Conservation (phyloP, 2,329 filamentous ascomycete genomes). For the Thielaviopsis euricoi region DNA sequence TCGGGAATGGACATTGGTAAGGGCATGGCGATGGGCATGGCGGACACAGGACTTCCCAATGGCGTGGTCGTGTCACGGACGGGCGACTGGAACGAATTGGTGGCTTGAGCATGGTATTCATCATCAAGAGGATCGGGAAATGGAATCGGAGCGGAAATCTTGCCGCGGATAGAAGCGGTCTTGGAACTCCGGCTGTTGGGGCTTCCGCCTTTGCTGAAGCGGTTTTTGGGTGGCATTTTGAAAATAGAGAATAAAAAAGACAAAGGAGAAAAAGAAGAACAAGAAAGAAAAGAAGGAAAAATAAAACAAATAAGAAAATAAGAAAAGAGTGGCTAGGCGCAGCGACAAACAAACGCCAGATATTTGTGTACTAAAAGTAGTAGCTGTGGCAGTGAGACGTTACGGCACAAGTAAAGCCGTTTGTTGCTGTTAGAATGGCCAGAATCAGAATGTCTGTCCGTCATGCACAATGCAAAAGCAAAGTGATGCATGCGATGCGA, state of each 20-base stretch:
- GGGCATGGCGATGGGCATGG: conserved; percentile 5
- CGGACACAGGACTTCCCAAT: conserved; percentile 6
- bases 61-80: background rate
- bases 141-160: conserved; percentile 45
- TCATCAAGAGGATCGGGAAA: conserved; percentile 32
- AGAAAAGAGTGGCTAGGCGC: background rate
- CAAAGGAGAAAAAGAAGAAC: background rate
- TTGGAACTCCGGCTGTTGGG: conserved; percentile 19
- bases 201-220: conserved; percentile 18
- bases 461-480: no score
- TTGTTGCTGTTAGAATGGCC: no score
- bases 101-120: conserved; percentile 29
- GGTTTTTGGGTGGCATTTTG: background rate
- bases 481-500: no score
- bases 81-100: conserved; percentile 16
- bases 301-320: background rate
- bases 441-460: no score
- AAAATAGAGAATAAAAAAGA: background rate
- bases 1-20: conserved; percentile 4
- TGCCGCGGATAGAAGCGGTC: conserved; percentile 33
- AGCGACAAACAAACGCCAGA: no score
- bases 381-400: no score
- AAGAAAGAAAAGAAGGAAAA: background rate
- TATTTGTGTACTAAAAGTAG: no score
- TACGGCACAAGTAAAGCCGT: no score